Base-by-base conservation (phyloP, 1,139 yeast species). In the Hanseniaspora gamundiae region DNA sequence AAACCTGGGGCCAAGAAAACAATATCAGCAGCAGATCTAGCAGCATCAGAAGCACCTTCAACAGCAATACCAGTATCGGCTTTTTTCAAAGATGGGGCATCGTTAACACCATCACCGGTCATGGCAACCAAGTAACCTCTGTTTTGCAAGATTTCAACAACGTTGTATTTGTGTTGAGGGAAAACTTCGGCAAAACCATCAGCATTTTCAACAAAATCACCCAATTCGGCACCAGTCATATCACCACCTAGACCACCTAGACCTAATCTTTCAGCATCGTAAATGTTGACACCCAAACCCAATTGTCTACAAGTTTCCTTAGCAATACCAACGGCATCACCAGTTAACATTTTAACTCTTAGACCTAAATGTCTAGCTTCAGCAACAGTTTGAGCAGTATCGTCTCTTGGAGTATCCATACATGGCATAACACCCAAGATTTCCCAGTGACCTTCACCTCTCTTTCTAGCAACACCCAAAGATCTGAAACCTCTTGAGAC, bases 371-470 rank as follows among this genome's bases (percentile, higher is more conserved):
- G 70, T 76, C 85, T 83, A 62, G 95, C 95, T 75, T 86, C 95
- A 70, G 76, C 69, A 68, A 86, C 93, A 69, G 95, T 86, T 66
- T 80, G 83, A 66, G 95, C 95, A 77, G 95, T 86, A 69, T 86
- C 95, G 68, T 85, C 94, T 80, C 95, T 84, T 72, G 95, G 95
- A 64, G 95, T 95, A 71, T 86, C 95, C 91, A 86, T 85, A 78
- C 94, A 85, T 68, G 95, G 94, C 94, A 86, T 85, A 74, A 86
- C 88, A 73, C 95, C 95, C 64, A 86, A 76, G 61, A 86, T 82
- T 75, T 86, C 95, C 95, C 95, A 86, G 80, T 85, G 94, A 67
- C 94, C 95, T 70, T 86, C 95, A 72, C 94, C 95, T 81, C 94
- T 82, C 93, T 86, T 86, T 78, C 94, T 86, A 60, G 95, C 95